Base-by-base conservation (phyloP, 108 stramenopile genomes). In the Tribonema minus region DNA sequence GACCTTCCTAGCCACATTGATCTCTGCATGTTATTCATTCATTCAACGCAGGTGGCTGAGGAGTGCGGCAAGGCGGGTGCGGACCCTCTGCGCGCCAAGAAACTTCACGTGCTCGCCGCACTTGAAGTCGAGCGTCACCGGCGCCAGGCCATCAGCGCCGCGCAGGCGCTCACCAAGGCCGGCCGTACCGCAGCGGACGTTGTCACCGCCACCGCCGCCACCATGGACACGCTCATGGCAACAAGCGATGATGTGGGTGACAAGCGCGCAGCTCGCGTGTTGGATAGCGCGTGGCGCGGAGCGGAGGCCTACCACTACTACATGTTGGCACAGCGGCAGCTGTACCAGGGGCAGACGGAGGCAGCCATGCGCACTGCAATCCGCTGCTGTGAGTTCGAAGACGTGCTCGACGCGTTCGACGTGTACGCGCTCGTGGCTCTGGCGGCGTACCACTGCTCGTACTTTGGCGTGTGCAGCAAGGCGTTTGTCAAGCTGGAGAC, bases 221-320 rank as follows among this genome's bases (percentile, higher is more conserved):
- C 88, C 5, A 40, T 89, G 38, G 61, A 89, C 81, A 90, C 86
- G 15, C 74, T 88, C 28, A 86, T 88, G 81, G 82, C 82, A 0
- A 78, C 74, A 15, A 58, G n/a, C n/a, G n/a, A n/a, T n/a, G n/a
- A n/a, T n/a, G n/a, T n/a, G n/a, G n/a, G n/a, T n/a, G n/a, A n/a
- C n/a, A n/a, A 63, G 27, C 35, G 38, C 67, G 4, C n/a, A 35
- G 4, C n/a, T 2, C 81, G 86, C 54, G 84, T 86, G 20, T 69
- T 90, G 34, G 88, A 86, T 68, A 86, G 85, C 58, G 90, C 90
- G 5, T 90, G 90, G 90, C 39, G 87, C 20, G 90, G 88, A 25
- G 90, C 90, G 5, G 90, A 86, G 39, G 88, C 88, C 0, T 88
- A 85, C 74, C 90, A 90, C 70, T 89, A 88, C 80, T 88, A 83